A percentile compares a stretch with the other conserved stretches of the same genome.
These are phyloP conservation scores for Verticillium zaregamsianum DNA, from an alignment of 2,329 filamentous ascomycete species.

Conservation along the genomic window DNA sequence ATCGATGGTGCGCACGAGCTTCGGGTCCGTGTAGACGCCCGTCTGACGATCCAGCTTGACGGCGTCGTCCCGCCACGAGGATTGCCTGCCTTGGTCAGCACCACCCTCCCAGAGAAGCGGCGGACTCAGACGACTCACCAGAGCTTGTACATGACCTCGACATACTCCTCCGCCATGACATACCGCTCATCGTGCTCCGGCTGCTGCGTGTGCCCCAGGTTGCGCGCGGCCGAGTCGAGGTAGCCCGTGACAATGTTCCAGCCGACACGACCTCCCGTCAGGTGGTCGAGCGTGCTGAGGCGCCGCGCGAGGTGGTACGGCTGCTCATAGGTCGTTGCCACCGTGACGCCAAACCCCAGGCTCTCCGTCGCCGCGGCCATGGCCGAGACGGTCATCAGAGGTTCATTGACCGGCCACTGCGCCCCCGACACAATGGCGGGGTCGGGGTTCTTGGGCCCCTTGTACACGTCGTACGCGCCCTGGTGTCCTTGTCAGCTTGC, in stretches of 20 bases:
- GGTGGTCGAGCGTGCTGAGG: conserved; percentile 63
- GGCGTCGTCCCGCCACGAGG: conserved; percentile 58
- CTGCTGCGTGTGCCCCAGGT: conserved; percentile 55
- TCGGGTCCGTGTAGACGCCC: conserved; percentile 38
- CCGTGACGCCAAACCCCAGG: conserved; percentile 65
- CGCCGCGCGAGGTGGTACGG: conserved; percentile 63
- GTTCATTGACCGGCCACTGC: conserved; percentile 70
- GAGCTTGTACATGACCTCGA: conserved; percentile 56
- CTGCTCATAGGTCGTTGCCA: conserved; percentile 65
- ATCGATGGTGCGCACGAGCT: conserved; percentile 56
- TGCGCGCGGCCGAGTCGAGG: conserved; percentile 61
- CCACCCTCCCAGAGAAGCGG: not conserved
- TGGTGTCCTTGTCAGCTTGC: conserved; percentile 5
- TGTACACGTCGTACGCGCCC: conserved; percentile 67
- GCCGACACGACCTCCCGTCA: conserved; percentile 53
- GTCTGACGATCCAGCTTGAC: conserved; percentile 50
- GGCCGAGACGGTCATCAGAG: conserved; percentile 56
- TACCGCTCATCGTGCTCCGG: conserved; percentile 48
- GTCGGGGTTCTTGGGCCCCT: conserved; percentile 44
- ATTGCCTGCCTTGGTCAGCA: conserved; percentile 19
- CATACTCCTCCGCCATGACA: conserved; percentile 54
- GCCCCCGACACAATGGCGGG: conserved; percentile 58
- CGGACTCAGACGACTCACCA: conserved; percentile 35
- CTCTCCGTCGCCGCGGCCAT: conserved; percentile 65
- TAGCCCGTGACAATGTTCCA: conserved; percentile 62